Evolutionary conservation across 1,284 basidiomycete species (phyloP), one percentile per base, ranked within the genome.

Genomic region (Quambalaria eucalypti): DNA sequence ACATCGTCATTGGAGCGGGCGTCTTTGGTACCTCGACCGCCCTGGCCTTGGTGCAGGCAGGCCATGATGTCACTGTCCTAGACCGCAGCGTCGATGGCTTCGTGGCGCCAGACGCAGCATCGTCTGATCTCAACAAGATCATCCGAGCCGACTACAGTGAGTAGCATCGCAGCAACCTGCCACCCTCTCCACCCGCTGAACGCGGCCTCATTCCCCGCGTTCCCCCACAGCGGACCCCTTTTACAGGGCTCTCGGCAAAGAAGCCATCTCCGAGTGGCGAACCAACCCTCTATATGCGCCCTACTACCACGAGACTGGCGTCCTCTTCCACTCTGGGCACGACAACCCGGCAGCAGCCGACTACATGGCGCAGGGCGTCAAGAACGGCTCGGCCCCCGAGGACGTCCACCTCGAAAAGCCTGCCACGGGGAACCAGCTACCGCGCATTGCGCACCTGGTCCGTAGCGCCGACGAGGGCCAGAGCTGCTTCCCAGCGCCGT

Each of bases 21-120:
- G 85, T 84, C 59, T 90, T 90, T 69, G 90, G 90, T 2, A 78
- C 88, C n/a, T 88, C 88, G 2, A 86, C 87, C 0, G 87, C 87
- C 1, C 82, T 84, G 58, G 83, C 88, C 66, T 81, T 90, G n/a
- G 78, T 88, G 31, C 73, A 78, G 48, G 79, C 83, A 53, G 86
- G 86, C 10, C 87, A 84, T 14, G 80, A 61, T 58, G 79, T 91
- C 53, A 87, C 84, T 1, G 74, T 92, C 2, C 78, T 91, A 46
- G 69, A 72, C 9, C 68, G 64, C 1, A 66, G 63, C 2, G 1
- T 44, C 1, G 62, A 71, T 46, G 68, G 66, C n/a, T 60, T 49
- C 19, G 61, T 57, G 8, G 87, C 88, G 0, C 79, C 81, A 8
- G 88, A 90, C 72, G 87, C 84, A 2, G 87, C 88, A 0, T 87